Evolutionary conservation across 2,329 filamentous ascomycete genomes (phyloP), one percentile per base, ranked within the genome.

Genomic region (Paraconiothyrium brasiliense): DNA sequence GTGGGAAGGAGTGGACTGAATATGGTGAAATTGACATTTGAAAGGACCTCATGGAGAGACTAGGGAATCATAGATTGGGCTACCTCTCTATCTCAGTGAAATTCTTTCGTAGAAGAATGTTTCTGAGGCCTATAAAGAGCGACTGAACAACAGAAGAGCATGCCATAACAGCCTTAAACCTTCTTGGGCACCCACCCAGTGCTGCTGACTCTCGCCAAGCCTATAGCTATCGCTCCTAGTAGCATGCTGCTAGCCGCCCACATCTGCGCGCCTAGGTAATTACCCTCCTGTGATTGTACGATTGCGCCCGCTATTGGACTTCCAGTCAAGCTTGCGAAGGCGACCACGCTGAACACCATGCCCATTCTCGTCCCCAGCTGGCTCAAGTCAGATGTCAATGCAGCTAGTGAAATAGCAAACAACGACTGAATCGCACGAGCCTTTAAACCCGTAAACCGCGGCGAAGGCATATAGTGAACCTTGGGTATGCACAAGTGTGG

Each of bases 261-360:
- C 20, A 48, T 48, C 44, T 48, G 44, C 8, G 22, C 44, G 3
- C 11, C 22, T 72, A 83, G 59, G 69, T 83, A 84, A 1, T 71
- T 69, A 0, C 81, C 82, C 16, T 75, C 71, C 27, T 73, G 66
- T 11, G 66, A 69, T 44, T 80, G 74, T 9, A 84, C 80, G 54
- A 84, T 49, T 0, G 79, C 80, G 3, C 83, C 82, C 1, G 81
- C 82, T 60, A 84, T 75, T 0, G 82, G 80, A 8, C 82, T 80
- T 0, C 82, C 82, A 3, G 80, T 80, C 39, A 84, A 69, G 14
- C 74, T 77, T 0, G 80, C 81, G 32, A 84, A 66, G 6, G 78
- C 80, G 11, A 83, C 78, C 22, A 84, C 75, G 0, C 76, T 78
- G n/a, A 43, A 43, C 8, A 16, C 41, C 41, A 43, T 43, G 6